phyloP scores from a whole-genome alignment of 768 basidiomycete genomes.

The Hebeloma cylindrosporum region DNA sequence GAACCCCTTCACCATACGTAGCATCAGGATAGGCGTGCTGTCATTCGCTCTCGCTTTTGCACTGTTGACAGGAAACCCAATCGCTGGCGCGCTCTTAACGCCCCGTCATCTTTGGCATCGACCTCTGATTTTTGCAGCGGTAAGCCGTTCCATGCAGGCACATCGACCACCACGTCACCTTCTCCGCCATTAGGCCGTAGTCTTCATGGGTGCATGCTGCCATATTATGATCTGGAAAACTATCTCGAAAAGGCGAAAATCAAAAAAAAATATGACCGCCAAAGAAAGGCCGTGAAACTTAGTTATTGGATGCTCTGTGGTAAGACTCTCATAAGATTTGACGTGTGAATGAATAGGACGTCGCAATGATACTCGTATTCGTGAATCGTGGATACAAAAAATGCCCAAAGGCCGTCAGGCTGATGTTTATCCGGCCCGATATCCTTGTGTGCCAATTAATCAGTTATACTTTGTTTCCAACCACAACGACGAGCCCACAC shows the following conservation, averaged over 20 bases:
- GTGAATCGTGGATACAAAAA: too few species aligned
- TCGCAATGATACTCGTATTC: too few species aligned
- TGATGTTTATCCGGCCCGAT: too few species aligned
- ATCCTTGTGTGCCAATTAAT: too few species aligned
- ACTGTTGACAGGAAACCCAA: conserved; percentile 49
- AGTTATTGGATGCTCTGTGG: too few species aligned
- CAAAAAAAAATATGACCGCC: conserved; percentile 19
- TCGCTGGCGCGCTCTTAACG: conserved; percentile 50
- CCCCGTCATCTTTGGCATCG: conserved; percentile 40
- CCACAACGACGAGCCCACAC: too few species aligned
- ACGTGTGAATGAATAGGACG: too few species aligned
- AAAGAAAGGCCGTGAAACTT: too few species aligned
- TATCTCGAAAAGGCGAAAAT: conserved; percentile 30
- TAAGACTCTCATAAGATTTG: too few species aligned
- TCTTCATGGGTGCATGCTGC: conserved; percentile 35
- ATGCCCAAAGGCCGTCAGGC: too few species aligned
- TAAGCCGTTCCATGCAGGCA: conserved; percentile 22
- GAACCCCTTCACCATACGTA: conserved; percentile 16
- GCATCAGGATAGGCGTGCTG: conserved; percentile 46
- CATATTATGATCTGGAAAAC: conserved; percentile 33
- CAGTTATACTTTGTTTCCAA: too few species aligned
- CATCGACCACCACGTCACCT: neutral
- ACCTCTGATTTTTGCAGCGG: conserved; percentile 46
- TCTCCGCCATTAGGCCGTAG: conserved; percentile 25
- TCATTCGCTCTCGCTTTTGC: conserved; percentile 46